Evolutionary conservation across 345 rosid genomes (phyloP), one percentile per base, ranked within the genome.

Genomic region (Boechera divaricarpa): DNA sequence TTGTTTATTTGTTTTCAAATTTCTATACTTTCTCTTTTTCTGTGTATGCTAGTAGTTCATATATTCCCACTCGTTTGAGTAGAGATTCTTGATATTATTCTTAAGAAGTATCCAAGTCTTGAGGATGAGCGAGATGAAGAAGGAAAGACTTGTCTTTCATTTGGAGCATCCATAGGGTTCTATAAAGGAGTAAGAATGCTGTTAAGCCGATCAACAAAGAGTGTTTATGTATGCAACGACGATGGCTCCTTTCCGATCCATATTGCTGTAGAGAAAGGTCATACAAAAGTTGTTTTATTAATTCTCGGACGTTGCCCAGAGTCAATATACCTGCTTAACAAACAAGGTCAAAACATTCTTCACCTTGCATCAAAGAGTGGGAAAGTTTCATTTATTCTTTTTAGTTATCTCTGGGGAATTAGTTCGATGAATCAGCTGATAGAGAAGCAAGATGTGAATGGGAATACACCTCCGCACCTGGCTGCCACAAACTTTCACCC

Each of bases 121-220:
- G 4, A 1, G 1, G 0, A 55, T 3, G 55, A 45, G 6, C 36
- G 18, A 66, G 80, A 83, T 55, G 77, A 45, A 61, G 16, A 70
- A 45, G 82, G 75, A 33, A 15, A 41, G 35, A 71, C 81, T 0
- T 72, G 77, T 45, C 77, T 77, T 38, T 49, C 33, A 0, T 1
- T 65, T 70, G 76, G 60, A 47, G 76, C 61, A 21, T 41, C 41
- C 4, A 2, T 55, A 0, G 81, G 81, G 3, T 63, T 9, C 5
- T 64, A 41, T 44, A 5, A 29, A 51, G 80, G 80, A 7, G 52
- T 70, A 6, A 7, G 45, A 32, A 45, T 15, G 0, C 12, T 59
- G 0, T 35, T 67, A 67, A 24, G 51, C 0, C n/a, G 33, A 12
- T 53, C 51, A 9, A 26, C 28, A 9, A 1, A 11, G 4, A 7